Base-by-base conservation (phyloP, 176 grass and related monocot genomes). In the Paspalum vaginatum region DNA sequence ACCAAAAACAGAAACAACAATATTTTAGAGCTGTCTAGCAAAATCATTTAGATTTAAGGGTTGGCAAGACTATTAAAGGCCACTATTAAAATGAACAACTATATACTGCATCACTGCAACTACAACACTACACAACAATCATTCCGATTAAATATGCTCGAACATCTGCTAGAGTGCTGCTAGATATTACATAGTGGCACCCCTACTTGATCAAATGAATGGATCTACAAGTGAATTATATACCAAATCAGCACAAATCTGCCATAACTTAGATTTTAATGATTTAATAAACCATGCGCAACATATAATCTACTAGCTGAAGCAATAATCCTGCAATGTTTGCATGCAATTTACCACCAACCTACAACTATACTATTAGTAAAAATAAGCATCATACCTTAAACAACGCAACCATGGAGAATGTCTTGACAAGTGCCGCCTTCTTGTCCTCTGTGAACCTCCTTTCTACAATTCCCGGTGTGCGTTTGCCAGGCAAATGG, bases 311-410 rank as follows among this genome's bases (percentile, higher is more conserved):
- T 49, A 47, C 51, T 49, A 70, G 56, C 55, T 1, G 10, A 80
- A 55, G 48, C 9, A 62, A 70, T 60, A 45, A 67, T 65, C 20
- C 2, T 44, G 42, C 13, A 14, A 66, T 2, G 10, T 76, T 80
- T 76, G 3, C 6, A 37, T 81, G 77, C 6, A 59, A 83, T 79
- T 79, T 18, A 83, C 41, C 27, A 70, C 39, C 7, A 65, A n/a
- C 8, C 3, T 22, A 52, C n/a, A 2, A 65, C 39, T n/a, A 53
- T 76, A 37, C 39, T 54, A 67, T 50, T 38, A 76, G 50, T 27
- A 79, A n/a, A 76, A 68, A 82, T 13, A 60, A 68, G 72, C 22
- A 70, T 16, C 55, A n/a, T 89, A 94, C 92, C 92, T 94, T 89
- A 69, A 91, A 89, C 43, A 91, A 86, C 0, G 60, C 22, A 82